Evolutionary conservation across 768 basidiomycete species (phyloP).

Genomic region (Pisolithus sp.): DNA sequence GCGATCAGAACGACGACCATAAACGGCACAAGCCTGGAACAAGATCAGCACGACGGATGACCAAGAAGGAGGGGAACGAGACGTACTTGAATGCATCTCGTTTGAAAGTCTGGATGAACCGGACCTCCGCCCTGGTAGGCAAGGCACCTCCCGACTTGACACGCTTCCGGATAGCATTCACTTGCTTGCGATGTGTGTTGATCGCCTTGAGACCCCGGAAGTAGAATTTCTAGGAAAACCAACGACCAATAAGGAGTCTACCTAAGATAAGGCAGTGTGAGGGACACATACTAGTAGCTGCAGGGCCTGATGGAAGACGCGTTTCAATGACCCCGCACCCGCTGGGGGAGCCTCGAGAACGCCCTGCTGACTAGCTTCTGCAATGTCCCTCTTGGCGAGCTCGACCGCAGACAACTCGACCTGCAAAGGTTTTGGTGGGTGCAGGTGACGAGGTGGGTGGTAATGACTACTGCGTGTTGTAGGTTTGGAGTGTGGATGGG

Average conservation of each 20-base stretch:
- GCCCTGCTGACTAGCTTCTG: constrained; percentile 61
- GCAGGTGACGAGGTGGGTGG: constrained; percentile 19
- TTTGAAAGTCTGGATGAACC: constrained; percentile 61
- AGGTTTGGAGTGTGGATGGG: constrained; percentile 17
- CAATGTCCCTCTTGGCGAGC: constrained; percentile 54
- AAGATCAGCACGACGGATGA: constrained; percentile 4
- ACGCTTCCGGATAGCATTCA: constrained; percentile 47
- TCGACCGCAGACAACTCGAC: constrained; percentile 34
- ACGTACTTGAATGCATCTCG: constrained; percentile 67
- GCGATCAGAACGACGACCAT: constrained; percentile 63
- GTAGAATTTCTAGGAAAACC: constrained; percentile 68
- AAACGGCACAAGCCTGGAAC: constrained; percentile 64
- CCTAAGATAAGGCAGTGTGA: background rate
- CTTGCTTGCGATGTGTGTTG: constrained; percentile 52
- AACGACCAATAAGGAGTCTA: background rate
- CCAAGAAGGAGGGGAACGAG: background rate
- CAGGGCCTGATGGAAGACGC: constrained; percentile 42
- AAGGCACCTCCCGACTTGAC: constrained; percentile 53
- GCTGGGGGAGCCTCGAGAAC: constrained; percentile 61
- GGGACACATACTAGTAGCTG: constrained; percentile 37
- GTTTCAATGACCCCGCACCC: constrained; percentile 50
- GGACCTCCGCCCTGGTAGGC: constrained; percentile 60
- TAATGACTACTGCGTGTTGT: constrained; percentile 12
- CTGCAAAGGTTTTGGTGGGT: constrained; percentile 14
- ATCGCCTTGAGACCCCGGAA: constrained; percentile 69